These are phyloP conservation scores for Camillea tinctor DNA, from an alignment of 2,329 filamentous ascomycete genomes.

Conservation along the genomic window DNA sequence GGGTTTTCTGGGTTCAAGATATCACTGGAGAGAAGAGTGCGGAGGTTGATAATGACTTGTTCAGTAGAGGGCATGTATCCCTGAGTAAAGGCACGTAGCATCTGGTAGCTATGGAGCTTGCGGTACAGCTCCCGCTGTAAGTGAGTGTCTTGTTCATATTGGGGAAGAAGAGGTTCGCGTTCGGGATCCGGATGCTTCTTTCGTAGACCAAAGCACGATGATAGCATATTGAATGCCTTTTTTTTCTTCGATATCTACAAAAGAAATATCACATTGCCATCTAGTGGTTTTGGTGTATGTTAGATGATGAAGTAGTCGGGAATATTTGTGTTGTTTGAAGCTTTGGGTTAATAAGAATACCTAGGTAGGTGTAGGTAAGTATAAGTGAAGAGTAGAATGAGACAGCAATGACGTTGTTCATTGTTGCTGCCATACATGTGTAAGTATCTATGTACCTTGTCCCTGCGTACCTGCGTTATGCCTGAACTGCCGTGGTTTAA, in stretches of 20 bases:
- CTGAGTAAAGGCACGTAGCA: conserved; percentile 75
- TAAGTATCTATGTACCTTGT: neutral
- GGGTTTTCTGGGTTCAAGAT: conserved; percentile 72
- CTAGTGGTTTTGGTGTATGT: neutral
- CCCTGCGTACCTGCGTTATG: too few relatives aligned
- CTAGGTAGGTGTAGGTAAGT: too few relatives aligned
- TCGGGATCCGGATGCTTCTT: conserved; percentile 54
- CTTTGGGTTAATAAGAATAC: neutral
- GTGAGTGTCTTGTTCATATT: conserved; percentile 77
- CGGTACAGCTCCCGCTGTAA: conserved; percentile 77
- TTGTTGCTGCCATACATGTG: neutral
- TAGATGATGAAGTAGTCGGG: neutral
- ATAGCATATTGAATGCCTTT: conserved; percentile 40
- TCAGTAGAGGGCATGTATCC: conserved; percentile 93
- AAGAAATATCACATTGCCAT: neutral
- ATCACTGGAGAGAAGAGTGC: conserved; percentile 74
- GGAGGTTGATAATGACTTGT: conserved; percentile 75
- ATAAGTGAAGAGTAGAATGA: neutral
- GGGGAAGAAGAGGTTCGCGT: conserved; percentile 76
- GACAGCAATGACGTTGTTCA: neutral
- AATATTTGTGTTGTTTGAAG: neutral
- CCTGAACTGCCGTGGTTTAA: too few relatives aligned
- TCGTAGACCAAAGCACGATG: conserved; percentile 64
- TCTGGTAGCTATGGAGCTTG: conserved; percentile 92
- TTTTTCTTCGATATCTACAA: too few relatives aligned